Evolutionary conservation across 495 filamentous ascomycete species (phyloP).

Genomic region (Neurospora tetraspora): DNA sequence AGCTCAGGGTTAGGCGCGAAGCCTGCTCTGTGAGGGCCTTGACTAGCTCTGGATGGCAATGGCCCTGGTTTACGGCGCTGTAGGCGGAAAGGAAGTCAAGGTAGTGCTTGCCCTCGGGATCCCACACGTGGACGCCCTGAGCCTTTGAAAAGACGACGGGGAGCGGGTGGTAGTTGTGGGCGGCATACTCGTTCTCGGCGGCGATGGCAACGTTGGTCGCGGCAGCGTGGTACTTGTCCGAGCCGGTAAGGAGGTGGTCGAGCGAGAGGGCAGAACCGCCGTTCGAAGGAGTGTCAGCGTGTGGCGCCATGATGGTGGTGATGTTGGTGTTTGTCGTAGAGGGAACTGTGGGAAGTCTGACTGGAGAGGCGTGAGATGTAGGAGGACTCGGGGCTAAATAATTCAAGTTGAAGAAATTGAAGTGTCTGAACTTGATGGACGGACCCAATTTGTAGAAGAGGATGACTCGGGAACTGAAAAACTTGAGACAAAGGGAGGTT

Average conservation of each 20-base stretch:
- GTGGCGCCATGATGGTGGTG: conserved; percentile 43
- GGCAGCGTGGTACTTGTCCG: conserved; percentile 61
- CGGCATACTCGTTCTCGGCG: conserved; percentile 73
- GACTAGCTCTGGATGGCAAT: conserved; percentile 94
- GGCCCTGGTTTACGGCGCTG: conserved; percentile 95
- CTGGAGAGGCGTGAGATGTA: not conserved
- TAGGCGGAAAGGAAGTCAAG: conserved; percentile 98
- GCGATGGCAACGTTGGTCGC: conserved; percentile 72
- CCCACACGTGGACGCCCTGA: conserved; percentile 82
- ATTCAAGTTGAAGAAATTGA: not conserved
- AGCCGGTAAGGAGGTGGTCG: conserved; percentile 20
- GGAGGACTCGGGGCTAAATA: not conserved
- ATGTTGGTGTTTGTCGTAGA: not conserved
- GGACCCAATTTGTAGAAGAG: not conserved
- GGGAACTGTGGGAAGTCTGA: not conserved
- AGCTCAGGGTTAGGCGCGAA: conserved; percentile 81
- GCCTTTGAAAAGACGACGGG: conserved; percentile 84
- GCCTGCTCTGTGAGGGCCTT: conserved; percentile 86
- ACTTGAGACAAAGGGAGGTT: not conserved
- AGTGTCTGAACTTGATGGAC: not conserved
- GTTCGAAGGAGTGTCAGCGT: conserved; percentile 31
- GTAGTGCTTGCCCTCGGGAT: conserved; percentile 94
- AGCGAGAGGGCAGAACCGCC: conserved; percentile 16
- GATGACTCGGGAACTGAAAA: not conserved
- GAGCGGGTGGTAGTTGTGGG: conserved; percentile 98